Conservation (phyloP, 169 alveolate genomes). For the Plasmodium malariae region DNA sequence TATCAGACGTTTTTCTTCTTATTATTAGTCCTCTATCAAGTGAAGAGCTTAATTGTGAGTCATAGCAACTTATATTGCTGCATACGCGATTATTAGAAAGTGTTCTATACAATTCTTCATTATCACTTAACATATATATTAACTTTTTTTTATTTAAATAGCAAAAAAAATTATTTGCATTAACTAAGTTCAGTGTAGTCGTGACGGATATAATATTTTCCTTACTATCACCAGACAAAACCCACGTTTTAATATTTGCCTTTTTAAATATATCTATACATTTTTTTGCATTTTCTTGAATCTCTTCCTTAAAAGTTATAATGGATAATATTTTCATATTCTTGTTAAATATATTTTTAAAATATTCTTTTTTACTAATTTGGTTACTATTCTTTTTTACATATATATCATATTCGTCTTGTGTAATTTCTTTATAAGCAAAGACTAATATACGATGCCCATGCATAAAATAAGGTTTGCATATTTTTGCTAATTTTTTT, state of each 20-base stretch:
- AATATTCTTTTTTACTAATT: constrained; percentile 3
- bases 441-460: constrained; percentile 34
- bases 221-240: constrained; percentile 43
- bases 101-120: not conserved
- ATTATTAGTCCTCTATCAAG: too few relatives aligned
- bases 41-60: too few relatives aligned
- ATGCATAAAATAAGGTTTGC: not conserved
- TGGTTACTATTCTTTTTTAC: constrained; percentile 6
- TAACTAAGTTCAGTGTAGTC: constrained; percentile 10
- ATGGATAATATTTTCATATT: constrained; percentile 12
- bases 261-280: constrained; percentile 31
- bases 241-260: constrained; percentile 55
- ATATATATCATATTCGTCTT: constrained; percentile 29
- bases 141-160: constrained; percentile 19
- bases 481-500: not conserved
- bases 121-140: not conserved
- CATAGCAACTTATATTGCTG: too few relatives aligned
- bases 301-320: constrained; percentile 25
- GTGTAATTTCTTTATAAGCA: constrained; percentile 30
- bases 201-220: constrained; percentile 27
- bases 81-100: not conserved
- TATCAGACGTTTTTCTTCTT: not conserved
- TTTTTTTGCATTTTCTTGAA: constrained; percentile 5
- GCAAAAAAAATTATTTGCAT: constrained; percentile 1
- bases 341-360: constrained; percentile 8